Evolutionary conservation across 2,329 filamentous ascomycete genomes (phyloP), one percentile per base, ranked within the genome.

Genomic region (Trichoderma aggressivum): DNA sequence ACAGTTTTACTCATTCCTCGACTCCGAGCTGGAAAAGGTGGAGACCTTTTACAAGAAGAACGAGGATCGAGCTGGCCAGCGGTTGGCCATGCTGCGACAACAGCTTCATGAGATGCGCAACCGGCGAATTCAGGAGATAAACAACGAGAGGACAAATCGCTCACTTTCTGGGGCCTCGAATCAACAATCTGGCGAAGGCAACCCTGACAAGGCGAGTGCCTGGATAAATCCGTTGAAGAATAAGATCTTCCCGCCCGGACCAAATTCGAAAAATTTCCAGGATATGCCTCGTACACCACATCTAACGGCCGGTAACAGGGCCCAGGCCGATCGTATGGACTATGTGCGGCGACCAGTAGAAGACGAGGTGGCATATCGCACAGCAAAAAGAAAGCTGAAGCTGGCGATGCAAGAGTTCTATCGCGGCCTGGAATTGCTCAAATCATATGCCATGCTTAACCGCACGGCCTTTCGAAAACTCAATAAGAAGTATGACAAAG

Each of bases 401-500:
- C 84, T 93, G 61, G 96, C 96, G 0, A 81, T 98, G 63, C 92
- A 97, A 77, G 96, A 98, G 79, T 97, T 94, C 79, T 98, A 99
- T 79, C 91, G 95, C 24, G 92, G 93, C 0, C 86, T 99, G 16
- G 96, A 99, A 79, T 84, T 98, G 59, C 86, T 99, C 72, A 98
- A 98, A 82, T 92, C 93, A 0, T 99, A 97, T 77, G 91, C 94
- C 1, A 83, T 97, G 26, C 85, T 98, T 16, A 99, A 99, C 80
- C 89, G 94, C 62, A 97, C 94, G 0, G 96, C 94, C 0, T 98
- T 98, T 78, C 91, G 94, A 36, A 99, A 99, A 81, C 94, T 99
- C 78, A 98, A 97, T 82, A 99, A 99, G 81, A 99, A 99, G 81
- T 98, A 97, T 79, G 94, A 98, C 85, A 99, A 98, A 82, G 89